Evolutionary conservation across 176 grass and related monocot species (phyloP).

Genomic region (Microstegium vimineum): DNA sequence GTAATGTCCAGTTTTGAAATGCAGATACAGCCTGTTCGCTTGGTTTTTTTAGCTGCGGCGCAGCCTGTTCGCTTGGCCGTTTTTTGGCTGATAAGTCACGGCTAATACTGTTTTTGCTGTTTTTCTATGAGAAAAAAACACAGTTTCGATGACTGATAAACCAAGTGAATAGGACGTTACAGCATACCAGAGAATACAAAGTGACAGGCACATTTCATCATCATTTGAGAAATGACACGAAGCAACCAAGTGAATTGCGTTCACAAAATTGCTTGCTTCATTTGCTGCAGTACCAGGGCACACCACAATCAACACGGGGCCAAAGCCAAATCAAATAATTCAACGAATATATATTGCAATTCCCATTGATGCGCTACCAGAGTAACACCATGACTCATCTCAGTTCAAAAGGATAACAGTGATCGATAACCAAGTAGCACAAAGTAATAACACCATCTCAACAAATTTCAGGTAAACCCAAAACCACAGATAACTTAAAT

Average conservation of each 20-base stretch:
- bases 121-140: too few relatives aligned
- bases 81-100: too few relatives aligned
- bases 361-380: neutral
- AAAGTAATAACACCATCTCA: neutral
- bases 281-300: neutral
- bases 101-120: too few relatives aligned
- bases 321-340: neutral
- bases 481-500: constrained; percentile 15
- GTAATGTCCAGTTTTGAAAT: too few relatives aligned
- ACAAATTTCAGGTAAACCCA: constrained; percentile 5
- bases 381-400: neutral
- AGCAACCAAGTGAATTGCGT: neutral
- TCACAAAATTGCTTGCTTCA: neutral
- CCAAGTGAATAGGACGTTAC: too few relatives aligned
- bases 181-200: too few relatives aligned
- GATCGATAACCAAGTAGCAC: neutral
- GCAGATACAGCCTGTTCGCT: too few relatives aligned
- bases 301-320: neutral
- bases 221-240: neutral
- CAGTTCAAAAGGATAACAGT: neutral
- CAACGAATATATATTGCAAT: neutral
- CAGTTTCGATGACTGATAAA: too few relatives aligned
- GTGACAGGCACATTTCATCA: too few relatives aligned
- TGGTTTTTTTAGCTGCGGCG: too few relatives aligned
- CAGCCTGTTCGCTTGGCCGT: too few relatives aligned